Conservation (phyloP, 2,329 filamentous ascomycete species). For the Pseudogymnoascus sp. region DNA sequence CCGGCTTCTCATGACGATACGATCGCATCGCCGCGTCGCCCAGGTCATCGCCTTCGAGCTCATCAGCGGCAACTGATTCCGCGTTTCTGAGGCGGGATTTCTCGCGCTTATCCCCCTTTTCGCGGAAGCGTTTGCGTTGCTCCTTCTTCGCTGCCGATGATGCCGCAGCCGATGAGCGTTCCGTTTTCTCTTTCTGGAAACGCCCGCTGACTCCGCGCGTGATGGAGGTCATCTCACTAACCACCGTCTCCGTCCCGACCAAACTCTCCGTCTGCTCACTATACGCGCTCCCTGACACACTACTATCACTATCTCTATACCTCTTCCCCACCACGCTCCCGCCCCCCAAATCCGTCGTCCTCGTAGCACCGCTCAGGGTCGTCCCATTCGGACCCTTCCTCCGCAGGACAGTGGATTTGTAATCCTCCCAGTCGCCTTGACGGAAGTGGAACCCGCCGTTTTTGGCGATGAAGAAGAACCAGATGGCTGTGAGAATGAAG, state of each 20-base stretch:
- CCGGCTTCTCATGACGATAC: conserved; percentile 80
- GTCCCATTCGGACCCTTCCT: conserved; percentile 85
- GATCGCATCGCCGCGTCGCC: conserved; percentile 62
- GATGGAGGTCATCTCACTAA: conserved; percentile 18
- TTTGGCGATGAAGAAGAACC: conserved; percentile 99
- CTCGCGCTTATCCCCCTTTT: background rate
- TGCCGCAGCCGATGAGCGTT: conserved; percentile 8
- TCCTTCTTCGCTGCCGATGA: conserved; percentile 24
- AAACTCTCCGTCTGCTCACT: conserved; percentile 22
- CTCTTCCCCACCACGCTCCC: conserved; percentile 56
- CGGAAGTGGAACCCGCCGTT: conserved; percentile 89
- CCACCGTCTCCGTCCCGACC: conserved; percentile 32
- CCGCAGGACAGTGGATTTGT: conserved; percentile 88
- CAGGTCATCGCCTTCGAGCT: conserved; percentile 43
- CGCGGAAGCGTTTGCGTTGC: conserved; percentile 15
- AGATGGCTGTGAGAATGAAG: conserved; percentile 69
- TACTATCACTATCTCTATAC: conserved; percentile 25
- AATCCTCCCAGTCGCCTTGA: conserved; percentile 91
- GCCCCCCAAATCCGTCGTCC: conserved; percentile 75
- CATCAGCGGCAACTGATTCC: conserved; percentile 24
- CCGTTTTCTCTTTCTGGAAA: conserved; percentile 19
- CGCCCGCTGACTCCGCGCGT: conserved; percentile 17
- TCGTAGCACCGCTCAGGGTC: conserved; percentile 72
- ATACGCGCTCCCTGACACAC: background rate
- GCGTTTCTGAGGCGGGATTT: background rate